Evolutionary conservation across 345 rosid species (phyloP), one percentile per base, ranked within the genome.

Genomic region (Barbarea vulgaris): DNA sequence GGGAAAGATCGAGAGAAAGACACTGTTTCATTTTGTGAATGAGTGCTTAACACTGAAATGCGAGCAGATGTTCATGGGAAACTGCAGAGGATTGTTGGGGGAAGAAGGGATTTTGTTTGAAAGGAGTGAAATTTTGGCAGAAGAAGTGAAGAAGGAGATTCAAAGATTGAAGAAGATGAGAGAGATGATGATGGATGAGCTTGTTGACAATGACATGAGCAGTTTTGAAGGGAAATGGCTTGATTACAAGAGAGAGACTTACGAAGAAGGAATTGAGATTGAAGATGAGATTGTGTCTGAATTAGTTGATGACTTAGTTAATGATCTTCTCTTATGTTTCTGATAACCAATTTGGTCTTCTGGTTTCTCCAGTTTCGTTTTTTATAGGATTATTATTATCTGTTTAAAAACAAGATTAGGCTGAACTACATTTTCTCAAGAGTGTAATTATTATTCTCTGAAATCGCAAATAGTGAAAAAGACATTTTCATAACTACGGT

Each of bases 161-260:
- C 57, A 31, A 0, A 74, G 84, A 10, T 76, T 87, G 90, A 84
- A 81, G 70, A 75, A 76, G 73, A 84, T 79, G 81, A 87, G 89
- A 61, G 91, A 82, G 54, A 36, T 82, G 82, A 79, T 83, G 87
- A 86, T 87, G 73, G 98, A 95, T 80, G 96, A 90, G 51, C 92
- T 95, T 44, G 90, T 89, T 39, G 89, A 90, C 36, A 85, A 51
- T 64, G 93, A 95, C 78, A 92, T 92, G 99, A 86, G 83, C 81
- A 77, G 77, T 17, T 18, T 11, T 68, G 25, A 77, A 56, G 99
- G 96, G 41, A 92, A 58, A 69, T 95, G 99, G 98, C 63, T 82
- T 69, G 91, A 89, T 52, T 95, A 89, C 70, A 81, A 82, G 28
- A 54, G 64, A 21, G 98, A 95, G 83, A 79, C 73, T 17, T 83